These are phyloP conservation scores for Brassica hybrid DNA, from an alignment of 441 rosid genomes.

Conservation along the genomic window DNA sequence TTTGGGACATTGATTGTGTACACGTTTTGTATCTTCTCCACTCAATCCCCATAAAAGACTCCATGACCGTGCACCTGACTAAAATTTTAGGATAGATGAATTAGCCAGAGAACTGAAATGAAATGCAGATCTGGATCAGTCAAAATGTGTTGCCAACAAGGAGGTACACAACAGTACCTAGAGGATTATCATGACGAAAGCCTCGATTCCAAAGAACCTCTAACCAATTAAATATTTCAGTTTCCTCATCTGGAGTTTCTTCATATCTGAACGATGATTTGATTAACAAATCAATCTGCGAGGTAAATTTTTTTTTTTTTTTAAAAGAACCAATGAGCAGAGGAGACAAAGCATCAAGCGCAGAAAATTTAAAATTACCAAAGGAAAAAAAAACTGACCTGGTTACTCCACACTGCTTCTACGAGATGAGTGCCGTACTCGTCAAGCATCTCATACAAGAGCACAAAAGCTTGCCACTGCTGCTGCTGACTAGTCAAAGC, in stretches of 20 bases:
- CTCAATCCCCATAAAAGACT: conserved; percentile 80
- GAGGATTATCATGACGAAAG: conserved; percentile 92
- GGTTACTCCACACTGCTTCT: conserved; percentile 97
- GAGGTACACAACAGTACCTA: conserved; percentile 54
- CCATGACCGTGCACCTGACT: conserved; percentile 97
- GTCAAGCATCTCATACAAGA: conserved; percentile 91
- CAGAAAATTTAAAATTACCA: too few species aligned
- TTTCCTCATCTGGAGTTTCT: conserved; percentile 49
- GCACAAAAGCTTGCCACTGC: conserved; percentile 92
- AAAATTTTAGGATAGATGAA: conserved; percentile 43
- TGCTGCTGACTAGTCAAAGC: conserved; percentile 58
- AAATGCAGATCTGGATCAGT: conserved; percentile 11
- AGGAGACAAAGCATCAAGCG: conserved; percentile 27
- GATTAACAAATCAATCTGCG: conserved; percentile 78
- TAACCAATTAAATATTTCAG: conserved; percentile 74
- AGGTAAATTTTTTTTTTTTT: too few species aligned
- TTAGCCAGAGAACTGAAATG: conserved; percentile 20
- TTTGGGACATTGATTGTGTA: conserved; percentile 69
- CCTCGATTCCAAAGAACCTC: conserved; percentile 89
- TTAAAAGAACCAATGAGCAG: conserved; percentile 24
- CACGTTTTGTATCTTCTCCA: conserved; percentile 67
- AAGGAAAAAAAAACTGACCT: conserved; percentile 51
- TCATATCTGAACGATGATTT: conserved; percentile 60
- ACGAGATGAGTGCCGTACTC: conserved; percentile 95
- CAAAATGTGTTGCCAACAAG: conserved; percentile 24